These are phyloP conservation scores for Linnemannia schmuckeri DNA, from an alignment of 192 early-diverging fungal genomes.

Conservation along the genomic window DNA sequence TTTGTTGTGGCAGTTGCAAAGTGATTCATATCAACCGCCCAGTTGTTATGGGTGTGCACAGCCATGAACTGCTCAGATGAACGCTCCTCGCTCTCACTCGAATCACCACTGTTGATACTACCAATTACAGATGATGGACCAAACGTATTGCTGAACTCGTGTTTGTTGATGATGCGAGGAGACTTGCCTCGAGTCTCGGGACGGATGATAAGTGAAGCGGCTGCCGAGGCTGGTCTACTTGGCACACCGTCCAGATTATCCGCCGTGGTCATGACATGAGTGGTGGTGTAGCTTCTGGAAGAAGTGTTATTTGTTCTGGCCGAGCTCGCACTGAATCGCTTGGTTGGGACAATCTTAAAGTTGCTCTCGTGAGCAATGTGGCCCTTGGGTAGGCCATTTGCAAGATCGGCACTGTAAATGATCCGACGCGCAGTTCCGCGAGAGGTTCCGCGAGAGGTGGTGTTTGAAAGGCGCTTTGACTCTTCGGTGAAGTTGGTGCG, in stretches of 20 bases:
- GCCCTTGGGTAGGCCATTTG: neutral
- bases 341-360: conserved; percentile 9
- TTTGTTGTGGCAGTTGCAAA: neutral
- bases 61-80: neutral
- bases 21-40: neutral
- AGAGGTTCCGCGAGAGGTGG: neutral
- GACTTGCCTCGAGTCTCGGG: neutral
- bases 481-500: neutral
- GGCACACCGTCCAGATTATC: neutral
- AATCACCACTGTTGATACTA: neutral
- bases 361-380: neutral
- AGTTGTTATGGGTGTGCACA: neutral
- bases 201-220: neutral
- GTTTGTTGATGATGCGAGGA: neutral
- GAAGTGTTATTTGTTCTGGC: neutral
- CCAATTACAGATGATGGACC: neutral
- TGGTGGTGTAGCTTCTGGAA: neutral
- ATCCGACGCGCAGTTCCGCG: conserved; percentile 21
- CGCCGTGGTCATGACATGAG: neutral
- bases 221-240: neutral
- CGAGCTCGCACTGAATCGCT: neutral
- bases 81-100: neutral
- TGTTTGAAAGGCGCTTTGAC: conserved; percentile 11
- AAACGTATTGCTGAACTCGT: neutral
- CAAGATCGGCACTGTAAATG: conserved; percentile 13